Conservation (phyloP, 768 basidiomycete genomes). For the Xanthoconium purpureum region DNA sequence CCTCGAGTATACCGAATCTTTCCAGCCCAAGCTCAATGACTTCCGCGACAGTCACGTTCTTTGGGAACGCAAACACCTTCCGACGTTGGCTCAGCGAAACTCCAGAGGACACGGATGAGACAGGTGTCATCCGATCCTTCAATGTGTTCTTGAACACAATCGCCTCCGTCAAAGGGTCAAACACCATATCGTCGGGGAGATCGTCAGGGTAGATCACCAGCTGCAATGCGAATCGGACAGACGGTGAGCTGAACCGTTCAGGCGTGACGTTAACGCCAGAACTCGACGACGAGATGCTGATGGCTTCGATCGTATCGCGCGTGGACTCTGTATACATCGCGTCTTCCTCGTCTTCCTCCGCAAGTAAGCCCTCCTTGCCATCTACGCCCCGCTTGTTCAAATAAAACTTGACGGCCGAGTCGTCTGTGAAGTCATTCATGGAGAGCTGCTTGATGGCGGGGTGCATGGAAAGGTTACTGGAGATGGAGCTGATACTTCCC, state of each 20-base stretch:
- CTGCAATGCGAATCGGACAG: slow-evolving; percentile 81
- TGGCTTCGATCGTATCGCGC: slow-evolving; percentile 30
- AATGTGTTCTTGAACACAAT: slow-evolving; percentile 85
- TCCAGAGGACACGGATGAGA: slow-evolving; percentile 44
- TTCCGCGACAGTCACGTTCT: slow-evolving; percentile 94
- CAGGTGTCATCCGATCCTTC: slow-evolving; percentile 47
- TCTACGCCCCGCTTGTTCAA: slow-evolving; percentile 62
- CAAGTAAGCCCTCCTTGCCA: slow-evolving; percentile 43
- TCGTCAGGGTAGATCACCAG: slow-evolving; percentile 86
- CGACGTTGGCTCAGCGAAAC: slow-evolving; percentile 61
- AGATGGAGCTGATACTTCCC: slow-evolving; percentile 90
- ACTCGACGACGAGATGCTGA: slow-evolving; percentile 16
- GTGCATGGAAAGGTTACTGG: slow-evolving; percentile 89
- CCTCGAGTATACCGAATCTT: slow-evolving; percentile 90
- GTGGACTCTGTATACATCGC: slow-evolving; percentile 37
- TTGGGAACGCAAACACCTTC: slow-evolving; percentile 89
- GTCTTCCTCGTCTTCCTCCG: slow-evolving; percentile 44
- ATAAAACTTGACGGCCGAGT: slow-evolving; percentile 96
- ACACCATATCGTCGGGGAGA: slow-evolving; percentile 90
- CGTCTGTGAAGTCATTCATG: slow-evolving; percentile 98
- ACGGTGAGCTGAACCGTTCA: slow-evolving; percentile 80
- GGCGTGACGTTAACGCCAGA: slow-evolving; percentile 47
- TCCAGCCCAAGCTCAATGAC: slow-evolving; percentile 92
- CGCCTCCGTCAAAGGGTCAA: slow-evolving; percentile 89
- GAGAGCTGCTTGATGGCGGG: slow-evolving; percentile 91